Evolutionary conservation across 306 rosid genomes (phyloP), one percentile per base, ranked within the genome.

Genomic region (Crataegus laevigata): DNA sequence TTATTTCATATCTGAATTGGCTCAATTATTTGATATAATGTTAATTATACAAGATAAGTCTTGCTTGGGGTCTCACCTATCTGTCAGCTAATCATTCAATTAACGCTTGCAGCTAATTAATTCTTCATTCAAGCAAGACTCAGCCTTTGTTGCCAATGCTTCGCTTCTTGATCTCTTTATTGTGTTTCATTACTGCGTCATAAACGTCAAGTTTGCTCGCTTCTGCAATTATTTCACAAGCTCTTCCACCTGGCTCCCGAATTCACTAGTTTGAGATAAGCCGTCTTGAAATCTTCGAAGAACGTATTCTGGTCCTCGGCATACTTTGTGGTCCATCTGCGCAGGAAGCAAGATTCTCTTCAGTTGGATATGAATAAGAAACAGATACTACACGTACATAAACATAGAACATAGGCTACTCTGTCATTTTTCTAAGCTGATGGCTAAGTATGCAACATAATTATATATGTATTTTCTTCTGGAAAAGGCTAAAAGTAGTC

Each of bases 191-290:
- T 24, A 38, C 40, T 22, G 36, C 51, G 17, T 22, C 26, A 32
- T 9, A 58, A 18, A 52, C 64, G 19, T 47, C 12, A 68, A 40
- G 36, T 47, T 67, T 9, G 54, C 54, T 57, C 6, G 38, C 64
- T 58, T 38, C 81, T 73, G 70, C 26, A 60, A 59, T 75, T 62
- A 40, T 28, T 64, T 84, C 82, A 90, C 60, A 71, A 65, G 80
- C 80, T 83, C 80, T 67, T 89, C 99, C 99, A 92, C 79, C 78
- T 88, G 34, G 84, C 99, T 68, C 98, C 98, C 73, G 90, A 81
- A 83, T 90, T 90, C 85, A 92, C 99, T 82, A 96, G 85, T 86
- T 96, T 96, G 82, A 78, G 75, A 70, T 92, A 90, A 38, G 96
- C 98, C 73, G 83, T 87, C 78, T 84, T 81, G 79, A 96, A 96